Evolutionary conservation across 164 flowering plant species (phyloP), one percentile per base, ranked within the genome.

Genomic region (Magnolia sinica): DNA sequence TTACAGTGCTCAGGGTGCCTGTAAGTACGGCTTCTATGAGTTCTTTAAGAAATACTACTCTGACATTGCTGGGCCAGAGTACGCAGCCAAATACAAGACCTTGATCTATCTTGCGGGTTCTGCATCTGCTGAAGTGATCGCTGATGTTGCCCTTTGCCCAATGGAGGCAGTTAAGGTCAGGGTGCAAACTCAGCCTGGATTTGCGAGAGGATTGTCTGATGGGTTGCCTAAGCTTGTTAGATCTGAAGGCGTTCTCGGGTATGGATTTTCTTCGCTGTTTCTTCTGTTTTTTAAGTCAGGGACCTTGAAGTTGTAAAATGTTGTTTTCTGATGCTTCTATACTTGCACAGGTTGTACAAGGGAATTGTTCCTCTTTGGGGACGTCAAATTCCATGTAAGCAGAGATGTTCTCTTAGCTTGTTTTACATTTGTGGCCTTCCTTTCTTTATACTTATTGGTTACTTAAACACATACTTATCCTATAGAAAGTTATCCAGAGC

Each of bases 291-390:
- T 18, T 20, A 18, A n/a, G 20, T 7, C 22, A 18, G 29, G 24
- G 68, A 18, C 19, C 20, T 18, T 18, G n/a, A 64, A 18, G 24
- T 64, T 18, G 23, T 18, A n/a, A 16, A 8, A 8, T 64, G 20
- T 64, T 64, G 27, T 73, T 18, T 64, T 50, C 59, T 52, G 16
- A 71, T 68, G 71, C 8, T 4, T 5, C 50, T 49, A 29, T 29
- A 24, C 31, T 22, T 66, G 78, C 80, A 63, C 87, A 91, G 98
- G 82, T 82, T 94, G 79, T 91, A 90, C 84, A 94, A 88, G 87
- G 98, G 98, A 29, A 58, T 94, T 77, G 93, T 87, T 85, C 98
- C 98, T 69, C 96, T 93, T 27, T 93, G 98, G 96, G 98, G 98
- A 1, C 93, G 98, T 50, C 98, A 92, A 77, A 92, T 94, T 82